A percentile compares a stretch with the other conserved stretches of the same genome.
phyloP scores from a whole-genome alignment of 2,329 filamentous ascomycete species.

The Teratosphaeria gauchensis region DNA sequence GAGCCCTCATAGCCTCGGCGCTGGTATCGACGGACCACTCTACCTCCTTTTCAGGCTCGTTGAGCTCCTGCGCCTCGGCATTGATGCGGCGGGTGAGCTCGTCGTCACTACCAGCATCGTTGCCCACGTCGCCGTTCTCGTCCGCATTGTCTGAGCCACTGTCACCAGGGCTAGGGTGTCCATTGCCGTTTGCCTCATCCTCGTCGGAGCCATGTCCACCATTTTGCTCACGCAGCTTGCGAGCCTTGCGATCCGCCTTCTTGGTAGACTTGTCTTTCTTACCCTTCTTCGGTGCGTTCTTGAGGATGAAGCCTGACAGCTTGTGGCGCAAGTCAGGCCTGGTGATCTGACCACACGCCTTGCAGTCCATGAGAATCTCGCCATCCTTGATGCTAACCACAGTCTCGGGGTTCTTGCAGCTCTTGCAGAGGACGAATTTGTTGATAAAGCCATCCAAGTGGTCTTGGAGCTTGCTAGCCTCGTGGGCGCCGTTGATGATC shows the following conservation, averaged over 20 bases:
- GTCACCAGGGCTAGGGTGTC: slow-evolving; percentile 54
- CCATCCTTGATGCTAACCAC: slow-evolving; percentile 92
- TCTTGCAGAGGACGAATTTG: slow-evolving; percentile 98
- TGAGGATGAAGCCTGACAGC: slow-evolving; percentile 93
- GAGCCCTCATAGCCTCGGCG: slow-evolving; percentile 87
- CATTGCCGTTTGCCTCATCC: slow-evolving; percentile 45
- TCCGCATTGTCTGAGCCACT: slow-evolving; percentile 55
- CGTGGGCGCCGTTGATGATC: slow-evolving; percentile 99
- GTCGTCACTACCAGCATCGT: slow-evolving; percentile 76
- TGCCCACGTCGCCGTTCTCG: slow-evolving; percentile 55
- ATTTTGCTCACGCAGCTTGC: slow-evolving; percentile 56
- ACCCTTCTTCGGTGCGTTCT: slow-evolving; percentile 84
- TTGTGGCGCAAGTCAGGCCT: slow-evolving; percentile 90
- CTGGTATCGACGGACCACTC: slow-evolving; percentile 97
- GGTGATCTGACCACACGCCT: slow-evolving; percentile 89
- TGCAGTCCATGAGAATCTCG: slow-evolving; percentile 89
- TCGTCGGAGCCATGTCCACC: slow-evolving; percentile 39
- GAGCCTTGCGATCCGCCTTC: slow-evolving; percentile 76
- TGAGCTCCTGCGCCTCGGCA: slow-evolving; percentile 61
- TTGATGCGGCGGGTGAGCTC: slow-evolving; percentile 74
- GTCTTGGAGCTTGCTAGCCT: slow-evolving; percentile 90
- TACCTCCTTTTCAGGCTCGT: slow-evolving; percentile 66
- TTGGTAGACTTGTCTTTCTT: slow-evolving; percentile 97
- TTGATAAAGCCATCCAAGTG: slow-evolving; percentile 97
- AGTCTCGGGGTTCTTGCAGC: slow-evolving; percentile 99